phyloP scores from a whole-genome alignment of 441 rosid species.

The Manihot esculenta region DNA sequence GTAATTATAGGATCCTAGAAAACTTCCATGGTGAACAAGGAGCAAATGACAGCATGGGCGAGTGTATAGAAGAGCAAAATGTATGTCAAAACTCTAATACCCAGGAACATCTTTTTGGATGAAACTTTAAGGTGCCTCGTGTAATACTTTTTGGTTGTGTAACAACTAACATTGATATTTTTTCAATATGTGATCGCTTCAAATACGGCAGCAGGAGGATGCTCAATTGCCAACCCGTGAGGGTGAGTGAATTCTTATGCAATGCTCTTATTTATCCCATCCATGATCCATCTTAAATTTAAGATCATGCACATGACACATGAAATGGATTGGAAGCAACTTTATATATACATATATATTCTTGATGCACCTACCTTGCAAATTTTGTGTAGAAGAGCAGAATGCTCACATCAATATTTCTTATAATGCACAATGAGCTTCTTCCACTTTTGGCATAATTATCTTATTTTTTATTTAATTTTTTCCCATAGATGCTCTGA shows the following conservation, averaged over 20 bases:
- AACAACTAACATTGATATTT: slow-evolving; percentile 13
- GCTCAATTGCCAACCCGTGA: slow-evolving; percentile 29
- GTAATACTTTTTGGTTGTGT: slow-evolving; percentile 1
- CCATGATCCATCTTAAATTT: too few relatives aligned
- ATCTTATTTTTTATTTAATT: not conserved
- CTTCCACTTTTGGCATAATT: not conserved
- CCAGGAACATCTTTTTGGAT: not conserved
- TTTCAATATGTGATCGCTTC: slow-evolving; percentile 13
- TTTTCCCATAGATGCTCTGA: slow-evolving; percentile 38
- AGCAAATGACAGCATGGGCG: slow-evolving; percentile 32
- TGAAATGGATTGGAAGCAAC: not conserved
- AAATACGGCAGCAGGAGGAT: slow-evolving; percentile 40
- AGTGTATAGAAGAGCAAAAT: slow-evolving; percentile 31
- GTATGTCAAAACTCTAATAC: slow-evolving; percentile 36
- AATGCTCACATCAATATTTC: not conserved
- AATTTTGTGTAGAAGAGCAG: not conserved
- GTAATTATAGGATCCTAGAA: slow-evolving; percentile 41
- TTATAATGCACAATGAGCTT: not conserved
- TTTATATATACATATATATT: not conserved
- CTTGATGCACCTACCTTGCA: slow-evolving; percentile 3
- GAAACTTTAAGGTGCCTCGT: slow-evolving; percentile 17
- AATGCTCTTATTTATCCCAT: not conserved
- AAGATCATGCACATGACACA: not conserved
- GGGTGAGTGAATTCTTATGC: slow-evolving; percentile 37
- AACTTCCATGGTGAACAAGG: slow-evolving; percentile 34